Base-by-base conservation (phyloP, 75 land plant species). In the Sequoia sempervirens region DNA sequence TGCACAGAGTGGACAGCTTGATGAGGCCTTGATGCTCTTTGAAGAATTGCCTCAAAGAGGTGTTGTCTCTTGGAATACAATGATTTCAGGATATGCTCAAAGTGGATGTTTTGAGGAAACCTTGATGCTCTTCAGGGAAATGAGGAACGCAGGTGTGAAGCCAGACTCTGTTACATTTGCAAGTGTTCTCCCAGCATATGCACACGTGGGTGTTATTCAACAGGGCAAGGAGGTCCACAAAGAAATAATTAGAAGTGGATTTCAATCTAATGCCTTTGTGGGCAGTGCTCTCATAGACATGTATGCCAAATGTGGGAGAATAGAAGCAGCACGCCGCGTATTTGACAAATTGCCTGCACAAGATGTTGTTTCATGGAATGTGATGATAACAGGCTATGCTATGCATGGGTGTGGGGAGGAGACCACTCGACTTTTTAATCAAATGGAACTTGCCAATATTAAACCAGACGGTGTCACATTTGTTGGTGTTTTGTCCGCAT, bases 311-410 rank as follows among this genome's bases (percentile, higher is more conserved):
- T 86, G 87, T 61, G 50, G 86, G 4, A 69, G 85, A 12, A 64
- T 86, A 54, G 38, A 53, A 45, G 78, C 73, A 37, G 87, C 87
- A 2, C 80, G 80, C 9, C 17, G 11, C 7, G 80, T 86, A 14
- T 83, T 86, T 41, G 86, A 86, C 58, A 54, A 75, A 75, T 61
- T 86, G 53, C 15, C 46, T 20, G 43, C 45, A 56, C 45, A 34
- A 75, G 86, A 43, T 43, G 70, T 36, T 5, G 61, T 86, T 54
- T 83, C 87, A 23, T 86, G 85, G 80, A 84, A 68, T 83, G 83
- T 78, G 68, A 75, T 86, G 85, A 83, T 86, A 83, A 56, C 86
- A 54, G 87, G 87, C 54, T 86, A 86, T 61, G 85, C 87, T 41
- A 56, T 84, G 83, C 74, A 79, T 83, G 87, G 87, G 38, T 52